A percentile compares a stretch with the other conserved stretches of the same genome.
Conservation (phyloP, 2,329 filamentous ascomycete genomes). For the Ciborinia camelliae region DNA sequence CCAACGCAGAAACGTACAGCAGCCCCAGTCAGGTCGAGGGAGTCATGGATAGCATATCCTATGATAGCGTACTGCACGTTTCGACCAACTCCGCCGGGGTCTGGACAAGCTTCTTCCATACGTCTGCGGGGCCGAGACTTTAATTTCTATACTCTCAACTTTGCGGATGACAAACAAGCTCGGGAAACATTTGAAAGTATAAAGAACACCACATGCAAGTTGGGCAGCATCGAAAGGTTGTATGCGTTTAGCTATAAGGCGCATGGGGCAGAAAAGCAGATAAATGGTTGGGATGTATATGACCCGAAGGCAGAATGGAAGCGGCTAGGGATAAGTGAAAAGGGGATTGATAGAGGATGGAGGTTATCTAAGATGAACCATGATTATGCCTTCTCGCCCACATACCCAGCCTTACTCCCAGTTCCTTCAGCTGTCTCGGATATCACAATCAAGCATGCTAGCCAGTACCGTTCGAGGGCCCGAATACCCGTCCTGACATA, state of each 20-base stretch:
- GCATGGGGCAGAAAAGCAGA: conserved; percentile 65
- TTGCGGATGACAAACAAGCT: conserved; percentile 68
- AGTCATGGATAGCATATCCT: conserved; percentile 92
- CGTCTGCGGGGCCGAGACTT: conserved; percentile 91
- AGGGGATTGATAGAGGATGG: conserved; percentile 65
- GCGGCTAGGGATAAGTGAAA: conserved; percentile 81
- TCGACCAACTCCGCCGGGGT: conserved; percentile 66
- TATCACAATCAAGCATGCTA: conserved; percentile 91
- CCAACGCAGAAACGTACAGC: conserved; percentile 22
- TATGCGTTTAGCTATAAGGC: conserved; percentile 87
- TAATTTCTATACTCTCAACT: conserved; percentile 88
- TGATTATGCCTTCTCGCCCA: conserved; percentile 87
- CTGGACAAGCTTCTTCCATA: conserved; percentile 74
- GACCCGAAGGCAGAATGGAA: conserved; percentile 81
- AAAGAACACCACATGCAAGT: conserved; percentile 72
- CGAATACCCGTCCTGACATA: conserved; percentile 90
- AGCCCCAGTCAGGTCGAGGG: conserved; percentile 48
- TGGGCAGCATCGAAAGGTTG: conserved; percentile 80
- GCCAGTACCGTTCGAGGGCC: conserved; percentile 80
- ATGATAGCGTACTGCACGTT: conserved; percentile 81
- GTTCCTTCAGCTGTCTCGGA: conserved; percentile 93
- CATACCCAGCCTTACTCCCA: conserved; percentile 80
- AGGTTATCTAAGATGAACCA: conserved; percentile 85
- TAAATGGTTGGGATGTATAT: conserved; percentile 82
- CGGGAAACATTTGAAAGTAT: conserved; percentile 87